Conservation (phyloP, 371 early-diverging fungal species). For the Mortierella sp. region DNA sequence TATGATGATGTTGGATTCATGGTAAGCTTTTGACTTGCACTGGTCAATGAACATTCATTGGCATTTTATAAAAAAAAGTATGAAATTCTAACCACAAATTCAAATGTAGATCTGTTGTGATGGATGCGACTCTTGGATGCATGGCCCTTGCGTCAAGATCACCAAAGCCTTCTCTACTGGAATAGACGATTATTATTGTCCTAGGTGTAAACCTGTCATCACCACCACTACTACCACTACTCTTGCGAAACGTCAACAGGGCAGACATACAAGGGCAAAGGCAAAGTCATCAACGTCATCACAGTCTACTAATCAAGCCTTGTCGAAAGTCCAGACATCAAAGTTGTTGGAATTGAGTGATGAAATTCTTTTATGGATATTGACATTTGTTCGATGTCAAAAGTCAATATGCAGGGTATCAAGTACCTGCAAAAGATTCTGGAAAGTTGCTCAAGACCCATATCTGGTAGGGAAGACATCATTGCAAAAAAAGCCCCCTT, state of each 20-base stretch:
- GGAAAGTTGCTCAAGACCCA: slow-evolving; percentile 40
- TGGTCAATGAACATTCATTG: not conserved
- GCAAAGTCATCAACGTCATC: slow-evolving; percentile 3
- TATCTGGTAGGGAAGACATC: slow-evolving; percentile 21
- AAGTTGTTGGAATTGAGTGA: slow-evolving; percentile 31
- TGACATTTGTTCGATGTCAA: slow-evolving; percentile 42
- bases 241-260: not conserved
- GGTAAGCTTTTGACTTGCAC: slow-evolving; percentile 12
- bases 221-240: not conserved
- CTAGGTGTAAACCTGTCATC: slow-evolving; percentile 11
- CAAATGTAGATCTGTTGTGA: slow-evolving; percentile 45
- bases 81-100: not conserved
- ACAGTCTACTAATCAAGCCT: not conserved
- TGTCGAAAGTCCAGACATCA: not conserved
- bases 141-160: slow-evolving; percentile 40
- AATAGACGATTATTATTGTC: slow-evolving; percentile 32
- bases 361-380: slow-evolving; percentile 34
- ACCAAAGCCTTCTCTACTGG: slow-evolving; percentile 28
- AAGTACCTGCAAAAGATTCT: slow-evolving; percentile 29
- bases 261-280: not conserved
- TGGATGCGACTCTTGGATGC: slow-evolving; percentile 45
- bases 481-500: not conserved
- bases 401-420: slow-evolving; percentile 37
- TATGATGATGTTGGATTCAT: slow-evolving; percentile 33
- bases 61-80: no score